Percentiles rank a stretch among this genome's conserved stretches.
Evolutionary conservation across 2,329 filamentous ascomycete species (phyloP).

Genomic region (Penicillium sp.): DNA sequence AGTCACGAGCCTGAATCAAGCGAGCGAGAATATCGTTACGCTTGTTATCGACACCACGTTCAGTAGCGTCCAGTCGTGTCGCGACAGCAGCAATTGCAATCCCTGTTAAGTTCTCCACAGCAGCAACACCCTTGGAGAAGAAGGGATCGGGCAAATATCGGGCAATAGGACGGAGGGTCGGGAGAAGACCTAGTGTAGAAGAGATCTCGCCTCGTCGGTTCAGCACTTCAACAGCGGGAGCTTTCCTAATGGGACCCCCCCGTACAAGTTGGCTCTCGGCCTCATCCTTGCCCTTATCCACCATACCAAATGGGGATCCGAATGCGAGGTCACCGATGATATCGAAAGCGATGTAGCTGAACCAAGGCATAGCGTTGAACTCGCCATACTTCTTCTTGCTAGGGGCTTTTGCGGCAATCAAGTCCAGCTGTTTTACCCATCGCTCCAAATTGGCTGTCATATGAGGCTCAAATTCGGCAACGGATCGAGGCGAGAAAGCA

Average conservation of each 20-base stretch:
- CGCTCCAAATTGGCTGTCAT: conserved; percentile 28
- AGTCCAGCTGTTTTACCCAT: conserved; percentile 20
- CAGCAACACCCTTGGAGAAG: conserved; percentile 25
- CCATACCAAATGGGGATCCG: conserved; percentile 24
- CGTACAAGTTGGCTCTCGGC: conserved; percentile 13
- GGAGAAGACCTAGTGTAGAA: conserved; percentile 20
- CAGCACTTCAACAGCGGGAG: conserved; percentile 18
- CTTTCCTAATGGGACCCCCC: conserved; percentile 17
- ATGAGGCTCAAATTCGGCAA: conserved; percentile 32
- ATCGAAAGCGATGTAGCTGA: conserved; percentile 24
- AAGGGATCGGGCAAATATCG: conserved; percentile 24
- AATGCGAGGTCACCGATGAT: conserved; percentile 23
- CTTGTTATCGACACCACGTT: conserved; percentile 13
- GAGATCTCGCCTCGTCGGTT: conserved; percentile 22
- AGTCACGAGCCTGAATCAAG: conserved; percentile 30
- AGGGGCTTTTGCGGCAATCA: conserved; percentile 7
- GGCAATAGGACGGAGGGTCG: conserved; percentile 13
- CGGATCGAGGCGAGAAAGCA: conserved; percentile 33
- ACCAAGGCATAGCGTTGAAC: conserved; percentile 24
- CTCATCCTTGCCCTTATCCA: conserved; percentile 22
- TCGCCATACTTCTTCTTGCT: background rate
- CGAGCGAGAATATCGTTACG: conserved; percentile 33
- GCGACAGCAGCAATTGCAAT: conserved; percentile 19
- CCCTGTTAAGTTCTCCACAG: conserved; percentile 29
- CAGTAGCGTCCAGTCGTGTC: conserved; percentile 12